Evolutionary conservation across 768 basidiomycete genomes (phyloP), one percentile per base, ranked within the genome.

Genomic region (Psilocybe azurescens): DNA sequence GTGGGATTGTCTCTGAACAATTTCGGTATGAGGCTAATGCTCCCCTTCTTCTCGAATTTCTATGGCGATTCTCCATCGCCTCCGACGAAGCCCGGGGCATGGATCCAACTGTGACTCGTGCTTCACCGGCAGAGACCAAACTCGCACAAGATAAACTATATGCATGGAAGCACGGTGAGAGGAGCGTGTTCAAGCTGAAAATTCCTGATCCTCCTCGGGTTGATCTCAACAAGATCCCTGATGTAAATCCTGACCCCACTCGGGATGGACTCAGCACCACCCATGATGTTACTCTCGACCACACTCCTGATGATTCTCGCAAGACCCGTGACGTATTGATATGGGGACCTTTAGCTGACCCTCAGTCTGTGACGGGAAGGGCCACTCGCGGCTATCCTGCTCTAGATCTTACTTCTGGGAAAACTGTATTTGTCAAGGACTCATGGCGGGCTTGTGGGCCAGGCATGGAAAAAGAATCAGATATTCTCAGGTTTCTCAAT

Each of bases 341-440:
- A 7, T 66, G 63, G 61, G 61, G 61, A 5, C 29, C 61, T 16
- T 44, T 64, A n/a, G 50, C 41, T 1, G 63, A 66, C 8, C 59
- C 67, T 3, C 47, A 60, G 13, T 67, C 72, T 10, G 63, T 70
- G 13, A 54, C 68, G 0, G 68, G 71, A 3, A 59, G 71, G 2
- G 64, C 61, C 36, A 74, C 72, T 20, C 70, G 72, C 2, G 69
- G 62, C 3, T 72, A 64, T 50, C 47, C 63, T 1, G 73, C 64
- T 16, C 67, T 59, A 13, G 66, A 70, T 30, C 20, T 50, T 10
- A 20, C 14, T 14, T 16, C 30, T 8, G 50, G 58, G 32, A 60
- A 71, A 1, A n/a, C n/a, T n/a, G 68, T 68, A 11, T 76, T 74
- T 56, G 39, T 78, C 24, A 77, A 75, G 64, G 76, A 78, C 54